Conservation (phyloP, 2,329 filamentous ascomycete genomes). For the Macrophomina pseudophaseolina region DNA sequence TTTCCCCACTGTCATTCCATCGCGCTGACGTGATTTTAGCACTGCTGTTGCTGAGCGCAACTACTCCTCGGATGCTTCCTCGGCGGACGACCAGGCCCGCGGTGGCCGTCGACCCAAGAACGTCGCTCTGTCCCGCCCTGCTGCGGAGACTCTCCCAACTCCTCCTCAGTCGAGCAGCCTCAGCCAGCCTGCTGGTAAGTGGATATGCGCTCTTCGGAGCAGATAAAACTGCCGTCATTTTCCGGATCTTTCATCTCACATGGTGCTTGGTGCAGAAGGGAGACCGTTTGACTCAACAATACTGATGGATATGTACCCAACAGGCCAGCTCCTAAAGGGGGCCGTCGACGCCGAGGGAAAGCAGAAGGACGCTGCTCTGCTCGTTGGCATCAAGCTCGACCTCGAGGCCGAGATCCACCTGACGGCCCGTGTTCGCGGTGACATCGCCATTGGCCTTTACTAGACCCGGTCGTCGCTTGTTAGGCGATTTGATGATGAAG, state of each 20-base stretch:
- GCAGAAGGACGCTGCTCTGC: slow-evolving; percentile 62
- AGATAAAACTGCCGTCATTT: neutral
- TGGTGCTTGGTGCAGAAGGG: neutral
- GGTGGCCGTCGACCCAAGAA: slow-evolving; percentile 24
- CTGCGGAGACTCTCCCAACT: slow-evolving; percentile 10
- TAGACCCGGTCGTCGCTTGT: slow-evolving; percentile 36
- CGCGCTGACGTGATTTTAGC: neutral
- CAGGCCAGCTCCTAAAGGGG: slow-evolving; percentile 62
- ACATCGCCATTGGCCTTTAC: slow-evolving; percentile 65
- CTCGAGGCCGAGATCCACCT: slow-evolving; percentile 67
- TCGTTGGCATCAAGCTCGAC: slow-evolving; percentile 68
- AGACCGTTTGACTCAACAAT: slow-evolving; percentile 7
- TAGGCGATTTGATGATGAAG: neutral
- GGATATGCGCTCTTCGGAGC: neutral
- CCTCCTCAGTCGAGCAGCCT: slow-evolving; percentile 18
- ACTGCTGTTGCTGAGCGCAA: slow-evolving; percentile 10
- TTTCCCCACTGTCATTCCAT: neutral
- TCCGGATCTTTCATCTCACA: neutral
- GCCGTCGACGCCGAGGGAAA: slow-evolving; percentile 63
- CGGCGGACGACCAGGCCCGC: slow-evolving; percentile 19
- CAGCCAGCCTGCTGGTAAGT: slow-evolving; percentile 25
- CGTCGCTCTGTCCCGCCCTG: slow-evolving; percentile 16
- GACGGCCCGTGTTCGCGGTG: slow-evolving; percentile 64
- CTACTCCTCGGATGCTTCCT: slow-evolving; percentile 21
- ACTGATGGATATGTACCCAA: slow-evolving; percentile 22